These are phyloP conservation scores for Leccinum arenicola DNA, from an alignment of 768 basidiomycete species.

Conservation along the genomic window DNA sequence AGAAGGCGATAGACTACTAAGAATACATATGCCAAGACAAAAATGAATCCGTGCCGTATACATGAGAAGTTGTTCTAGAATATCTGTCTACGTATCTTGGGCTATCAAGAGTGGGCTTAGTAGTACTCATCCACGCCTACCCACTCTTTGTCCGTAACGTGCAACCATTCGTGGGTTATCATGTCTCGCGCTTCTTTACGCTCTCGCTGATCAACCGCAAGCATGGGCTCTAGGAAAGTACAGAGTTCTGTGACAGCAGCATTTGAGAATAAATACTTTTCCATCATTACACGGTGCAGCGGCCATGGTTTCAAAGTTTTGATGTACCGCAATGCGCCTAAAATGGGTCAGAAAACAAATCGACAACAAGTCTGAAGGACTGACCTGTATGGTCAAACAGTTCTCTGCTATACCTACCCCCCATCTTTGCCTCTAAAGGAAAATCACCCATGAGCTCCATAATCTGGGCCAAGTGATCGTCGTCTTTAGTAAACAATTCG, in stretches of 20 bases:
- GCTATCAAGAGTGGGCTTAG: conserved; percentile 3
- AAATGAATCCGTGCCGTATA: not conserved
- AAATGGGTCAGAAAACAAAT: conserved; percentile 5
- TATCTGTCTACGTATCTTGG: conserved; percentile 8
- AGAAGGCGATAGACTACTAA: not conserved
- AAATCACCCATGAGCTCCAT: conserved; percentile 88
- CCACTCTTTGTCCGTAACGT: conserved; percentile 33
- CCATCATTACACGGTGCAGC: conserved; percentile 76
- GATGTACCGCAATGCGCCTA: conserved; percentile 72
- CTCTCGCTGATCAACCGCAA: conserved; percentile 62
- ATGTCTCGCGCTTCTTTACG: conserved; percentile 73
- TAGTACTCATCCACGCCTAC: conserved; percentile 30
- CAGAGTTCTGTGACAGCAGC: conserved; percentile 58
- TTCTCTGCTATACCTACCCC: conserved; percentile 81
- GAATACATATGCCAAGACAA: conserved; percentile 9
- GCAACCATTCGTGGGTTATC: conserved; percentile 74
- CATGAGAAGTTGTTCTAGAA: conserved; percentile 6
- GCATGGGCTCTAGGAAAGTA: conserved; percentile 73
- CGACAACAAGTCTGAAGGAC: conserved; percentile 19
- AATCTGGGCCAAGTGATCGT: conserved; percentile 95
- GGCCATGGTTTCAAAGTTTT: conserved; percentile 77
- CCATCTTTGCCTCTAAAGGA: conserved; percentile 68
- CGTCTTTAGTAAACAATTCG: conserved; percentile 84
- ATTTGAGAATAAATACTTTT: conserved; percentile 79
- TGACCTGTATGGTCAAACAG: conserved; percentile 73